Percentiles rank a stretch among this genome's conserved stretches.
Conservation (phyloP, 1,284 basidiomycete species). For the Tilletia indica region DNA sequence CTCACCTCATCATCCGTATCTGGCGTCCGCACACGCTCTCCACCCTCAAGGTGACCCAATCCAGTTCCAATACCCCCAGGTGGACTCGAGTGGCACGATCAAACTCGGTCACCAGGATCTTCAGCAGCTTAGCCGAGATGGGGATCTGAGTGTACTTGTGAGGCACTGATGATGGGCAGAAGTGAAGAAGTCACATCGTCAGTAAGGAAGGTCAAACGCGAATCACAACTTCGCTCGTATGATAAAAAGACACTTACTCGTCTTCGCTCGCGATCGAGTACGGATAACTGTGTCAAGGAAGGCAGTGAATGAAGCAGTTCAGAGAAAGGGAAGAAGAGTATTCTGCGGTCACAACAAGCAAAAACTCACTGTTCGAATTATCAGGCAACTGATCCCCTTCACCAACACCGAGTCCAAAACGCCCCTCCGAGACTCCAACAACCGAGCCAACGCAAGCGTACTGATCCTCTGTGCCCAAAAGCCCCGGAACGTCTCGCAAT, state of each 20-base stretch:
- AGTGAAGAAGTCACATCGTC: too few species aligned
- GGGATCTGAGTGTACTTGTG: constrained; percentile 79
- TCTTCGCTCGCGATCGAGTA: constrained; percentile 85
- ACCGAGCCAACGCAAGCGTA: constrained; percentile 74
- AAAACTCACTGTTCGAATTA: constrained; percentile 25
- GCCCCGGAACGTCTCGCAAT: constrained; percentile 87
- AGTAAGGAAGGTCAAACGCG: not conserved
- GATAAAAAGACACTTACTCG: constrained; percentile 61
- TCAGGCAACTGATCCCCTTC: constrained; percentile 79
- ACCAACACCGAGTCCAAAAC: constrained; percentile 70
- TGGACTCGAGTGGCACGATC: constrained; percentile 59
- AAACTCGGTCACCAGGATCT: constrained; percentile 80
- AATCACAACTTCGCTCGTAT: not conserved
- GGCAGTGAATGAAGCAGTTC: not conserved
- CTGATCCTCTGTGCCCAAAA: constrained; percentile 67
- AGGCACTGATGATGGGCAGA: constrained; percentile 63
- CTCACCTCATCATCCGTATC: constrained; percentile 40
- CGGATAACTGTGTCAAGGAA: constrained; percentile 66
- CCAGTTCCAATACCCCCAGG: constrained; percentile 22
- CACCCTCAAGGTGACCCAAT: not conserved
- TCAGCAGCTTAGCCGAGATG: constrained; percentile 87
- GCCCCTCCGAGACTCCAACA: constrained; percentile 69
- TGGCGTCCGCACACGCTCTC: constrained; percentile 29
- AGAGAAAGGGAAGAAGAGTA: too few species aligned
- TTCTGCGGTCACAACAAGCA: too few species aligned